Evolutionary conservation across 768 basidiomycete genomes (phyloP), one percentile per base, ranked within the genome.

Genomic region (Hericium rajendrae): DNA sequence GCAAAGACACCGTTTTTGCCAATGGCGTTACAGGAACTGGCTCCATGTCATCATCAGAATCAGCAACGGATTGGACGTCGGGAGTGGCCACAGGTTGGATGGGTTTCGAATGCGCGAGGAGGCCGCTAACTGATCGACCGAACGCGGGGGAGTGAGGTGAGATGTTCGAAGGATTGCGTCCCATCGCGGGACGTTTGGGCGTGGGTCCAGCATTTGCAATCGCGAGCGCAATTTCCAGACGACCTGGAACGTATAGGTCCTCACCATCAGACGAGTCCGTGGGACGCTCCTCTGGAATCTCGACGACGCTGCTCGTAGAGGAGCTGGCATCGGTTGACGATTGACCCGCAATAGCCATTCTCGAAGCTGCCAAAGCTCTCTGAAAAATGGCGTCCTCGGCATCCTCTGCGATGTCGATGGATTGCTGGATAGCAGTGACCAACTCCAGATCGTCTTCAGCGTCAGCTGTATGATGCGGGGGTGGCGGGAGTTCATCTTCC

Each of bases 201-300:
- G 69, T 68, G 13, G 75, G 73, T 5, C 76, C 76, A 8, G 84
- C 76, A 54, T 83, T 83, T 16, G 81, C 88, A 46, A 89, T 81
- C 10, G 85, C 77, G 28, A 89, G 68, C 1, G 78, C 83, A 1
- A 85, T 85, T 62, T 84, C 83, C n/a, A 88, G 70, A 18, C 83
- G 76, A 20, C 76, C 75, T 0, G 78, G 83, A 2, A 76, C 70
- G 22, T 76, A 76, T 18, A 80, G 68, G 52, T 83, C 79, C 8
- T 80, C 76, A 38, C 76, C 75, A 13, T 72, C 71, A 16, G 54
- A 65, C 43, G 58, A 61, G 2, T 58, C 59, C 13, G 50, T n/a
- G 15, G 50, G 43, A 15, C 20, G 18, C 20, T 15, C 28, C 55
- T 62, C 38, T 28, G 55, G 22, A 43, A 55, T 24, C 38, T 55